Evolutionary conservation across 768 basidiomycete genomes (phyloP).

Genomic region (Pisolithus albus): DNA sequence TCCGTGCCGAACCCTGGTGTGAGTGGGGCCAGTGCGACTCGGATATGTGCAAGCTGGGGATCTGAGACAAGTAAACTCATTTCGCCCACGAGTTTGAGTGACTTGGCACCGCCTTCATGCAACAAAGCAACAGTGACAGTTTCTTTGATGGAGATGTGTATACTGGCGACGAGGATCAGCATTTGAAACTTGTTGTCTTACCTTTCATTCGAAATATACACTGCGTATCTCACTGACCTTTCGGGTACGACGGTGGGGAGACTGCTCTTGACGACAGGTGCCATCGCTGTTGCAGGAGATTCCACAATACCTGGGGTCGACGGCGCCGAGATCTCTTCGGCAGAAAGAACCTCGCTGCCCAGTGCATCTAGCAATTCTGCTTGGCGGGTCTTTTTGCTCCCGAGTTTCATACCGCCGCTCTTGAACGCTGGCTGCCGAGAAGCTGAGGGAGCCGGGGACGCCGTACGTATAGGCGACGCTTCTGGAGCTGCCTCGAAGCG

Average conservation of each 20-base stretch:
- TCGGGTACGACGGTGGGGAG: conserved; percentile 71
- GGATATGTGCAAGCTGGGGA: conserved; percentile 61
- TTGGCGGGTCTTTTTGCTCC: conserved; percentile 85
- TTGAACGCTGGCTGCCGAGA: conserved; percentile 82
- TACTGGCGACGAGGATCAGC: conserved; percentile 39
- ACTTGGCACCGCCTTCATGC: conserved; percentile 85
- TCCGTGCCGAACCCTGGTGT: conserved; percentile 55
- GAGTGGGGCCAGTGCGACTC: conserved; percentile 54
- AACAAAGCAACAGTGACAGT: conserved; percentile 71
- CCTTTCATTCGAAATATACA: neutral
- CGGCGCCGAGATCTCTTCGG: conserved; percentile 47
- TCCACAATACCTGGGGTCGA: conserved; percentile 43
- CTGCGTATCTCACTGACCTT: conserved; percentile 41
- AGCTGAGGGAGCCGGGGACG: conserved; percentile 37
- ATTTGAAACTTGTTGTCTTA: neutral
- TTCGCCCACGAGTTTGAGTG: conserved; percentile 90
- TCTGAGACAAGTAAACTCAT: conserved; percentile 88
- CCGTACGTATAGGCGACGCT: conserved; percentile 37
- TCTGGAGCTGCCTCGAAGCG: conserved; percentile 61
- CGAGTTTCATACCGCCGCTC: conserved; percentile 93
- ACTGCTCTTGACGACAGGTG: conserved; percentile 47
- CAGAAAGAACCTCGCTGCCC: conserved; percentile 63
- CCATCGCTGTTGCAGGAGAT: conserved; percentile 37
- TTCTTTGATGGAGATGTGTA: conserved; percentile 85
- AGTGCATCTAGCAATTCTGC: conserved; percentile 83